These are phyloP conservation scores for Fusarium robinianum DNA, from an alignment of 2,329 filamentous ascomycete genomes.

Conservation along the genomic window DNA sequence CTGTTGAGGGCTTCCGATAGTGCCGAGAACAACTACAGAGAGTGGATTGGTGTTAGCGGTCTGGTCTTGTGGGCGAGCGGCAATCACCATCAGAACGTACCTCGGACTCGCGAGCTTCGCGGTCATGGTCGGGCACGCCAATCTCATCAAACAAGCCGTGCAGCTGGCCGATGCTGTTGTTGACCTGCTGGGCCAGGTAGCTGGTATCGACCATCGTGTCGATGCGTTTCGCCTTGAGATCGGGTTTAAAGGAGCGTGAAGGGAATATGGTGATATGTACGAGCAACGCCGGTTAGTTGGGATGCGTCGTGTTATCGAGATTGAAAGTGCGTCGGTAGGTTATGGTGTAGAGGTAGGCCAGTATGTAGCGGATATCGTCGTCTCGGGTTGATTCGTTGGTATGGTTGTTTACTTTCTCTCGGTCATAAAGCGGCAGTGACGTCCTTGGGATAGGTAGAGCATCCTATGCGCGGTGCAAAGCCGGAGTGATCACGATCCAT, in stretches of 20 bases:
- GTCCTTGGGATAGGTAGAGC: constrained; percentile 30
- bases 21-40: constrained; percentile 77
- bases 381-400: constrained; percentile 19
- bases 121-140: constrained; percentile 90
- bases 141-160: constrained; percentile 98
- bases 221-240: constrained; percentile 12
- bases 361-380: constrained; percentile 16
- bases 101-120: constrained; percentile 87
- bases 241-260: constrained; percentile 20
- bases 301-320: constrained; percentile 15
- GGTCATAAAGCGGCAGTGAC: constrained; percentile 35
- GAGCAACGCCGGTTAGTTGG: constrained; percentile 12
- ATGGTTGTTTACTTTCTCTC: constrained; percentile 38
- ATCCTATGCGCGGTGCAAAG: constrained; percentile 33
- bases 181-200: constrained; percentile 93
- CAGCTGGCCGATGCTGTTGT: constrained; percentile 87
- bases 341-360: constrained; percentile 6
- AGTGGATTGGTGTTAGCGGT: constrained; percentile 12
- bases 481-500: constrained; percentile 23
- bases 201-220: constrained; percentile 75
- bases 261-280: constrained; percentile 19
- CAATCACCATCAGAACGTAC: constrained; percentile 53
- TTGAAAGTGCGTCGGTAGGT: constrained; percentile 11
- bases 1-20: constrained; percentile 90
- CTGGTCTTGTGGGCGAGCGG: neutral